Evolutionary conservation across 176 grass and related monocot genomes (phyloP), one percentile per base, ranked within the genome.

Genomic region (Dactylis glomerata): DNA sequence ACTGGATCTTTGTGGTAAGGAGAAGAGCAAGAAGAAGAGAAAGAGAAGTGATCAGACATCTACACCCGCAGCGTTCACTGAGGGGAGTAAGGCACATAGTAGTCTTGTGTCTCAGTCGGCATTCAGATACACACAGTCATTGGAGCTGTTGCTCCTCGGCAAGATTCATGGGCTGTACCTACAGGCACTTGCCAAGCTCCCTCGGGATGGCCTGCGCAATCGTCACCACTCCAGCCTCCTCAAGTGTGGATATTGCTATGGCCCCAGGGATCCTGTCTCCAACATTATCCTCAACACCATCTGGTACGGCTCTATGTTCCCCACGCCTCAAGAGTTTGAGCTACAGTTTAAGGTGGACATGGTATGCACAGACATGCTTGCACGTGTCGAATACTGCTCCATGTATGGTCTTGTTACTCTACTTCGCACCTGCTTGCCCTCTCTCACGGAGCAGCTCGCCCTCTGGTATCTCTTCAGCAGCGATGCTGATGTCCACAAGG

Each of bases 271-370:
- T 17, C 67, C 81, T 15, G 51, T 73, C 36, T 82, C 67, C 10
- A 73, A 45, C 67, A 73, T 73, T 6, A 61, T 74, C 17, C 38
- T 83, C 68, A 83, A 83, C 27, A 34, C 81, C 5, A 15, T 74
- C 22, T 83, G 54, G 68, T 83, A 31, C 1, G 68, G 6, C 2
- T 16, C 54, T 3, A 75, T 12, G 45, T 75, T 75, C 28, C 45
- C 46, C 47, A 34, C 47, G 8, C 73, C 27, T 20, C 9, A 13
- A n/a, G 31, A 75, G 42, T 73, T 54, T n/a, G n/a, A n/a, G n/a
- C n/a, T n/a, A n/a, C n/a, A n/a, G n/a, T n/a, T n/a, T 4, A 59
- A 64, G 56, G 70, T 75, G 22, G 8, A 2, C 3, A 75, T 83
- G 17, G 75, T 83, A 24, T 64, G 71, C 41, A 84, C 41, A 4